A percentile compares a stretch with the other conserved stretches of the same genome.
phyloP scores from a whole-genome alignment of 2,329 filamentous ascomycete species.

The Colletotrichum gigasporum region DNA sequence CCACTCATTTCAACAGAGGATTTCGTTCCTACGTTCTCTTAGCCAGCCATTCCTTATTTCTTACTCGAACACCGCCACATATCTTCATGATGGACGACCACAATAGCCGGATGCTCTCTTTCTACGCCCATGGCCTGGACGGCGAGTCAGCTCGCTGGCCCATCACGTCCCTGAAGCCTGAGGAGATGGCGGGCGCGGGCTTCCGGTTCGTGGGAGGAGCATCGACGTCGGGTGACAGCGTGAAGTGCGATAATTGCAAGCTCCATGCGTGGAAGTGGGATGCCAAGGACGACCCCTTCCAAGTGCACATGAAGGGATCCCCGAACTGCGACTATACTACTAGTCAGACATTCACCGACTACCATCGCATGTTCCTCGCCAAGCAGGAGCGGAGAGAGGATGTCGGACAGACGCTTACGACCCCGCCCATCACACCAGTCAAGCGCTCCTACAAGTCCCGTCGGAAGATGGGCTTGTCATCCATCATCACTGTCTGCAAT shows the following conservation, averaged over 20 bases:
- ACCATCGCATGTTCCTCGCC: not conserved
- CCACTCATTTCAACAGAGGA: too few species aligned
- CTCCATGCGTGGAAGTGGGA: conserved; percentile 22
- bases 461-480: not conserved
- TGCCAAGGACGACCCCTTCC: conserved; percentile 6
- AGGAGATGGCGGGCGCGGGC: conserved; percentile 17
- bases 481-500: not conserved
- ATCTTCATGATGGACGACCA: conserved; percentile 5
- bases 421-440: not conserved
- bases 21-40: not conserved
- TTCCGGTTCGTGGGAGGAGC: not conserved
- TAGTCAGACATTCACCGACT: not conserved
- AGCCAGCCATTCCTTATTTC: too few species aligned
- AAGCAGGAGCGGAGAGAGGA: not conserved
- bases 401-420: not conserved
- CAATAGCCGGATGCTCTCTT: conserved; percentile 5
- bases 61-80: not conserved
- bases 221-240: not conserved
- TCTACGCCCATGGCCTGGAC: not conserved
- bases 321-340: not conserved
- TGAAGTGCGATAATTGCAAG: not conserved
- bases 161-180: not conserved
- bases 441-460: not conserved
- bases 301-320: not conserved
- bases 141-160: conserved; percentile 12